These are phyloP conservation scores for Penicillium sp. DNA, from an alignment of 2,329 filamentous ascomycete genomes.

Conservation along the genomic window DNA sequence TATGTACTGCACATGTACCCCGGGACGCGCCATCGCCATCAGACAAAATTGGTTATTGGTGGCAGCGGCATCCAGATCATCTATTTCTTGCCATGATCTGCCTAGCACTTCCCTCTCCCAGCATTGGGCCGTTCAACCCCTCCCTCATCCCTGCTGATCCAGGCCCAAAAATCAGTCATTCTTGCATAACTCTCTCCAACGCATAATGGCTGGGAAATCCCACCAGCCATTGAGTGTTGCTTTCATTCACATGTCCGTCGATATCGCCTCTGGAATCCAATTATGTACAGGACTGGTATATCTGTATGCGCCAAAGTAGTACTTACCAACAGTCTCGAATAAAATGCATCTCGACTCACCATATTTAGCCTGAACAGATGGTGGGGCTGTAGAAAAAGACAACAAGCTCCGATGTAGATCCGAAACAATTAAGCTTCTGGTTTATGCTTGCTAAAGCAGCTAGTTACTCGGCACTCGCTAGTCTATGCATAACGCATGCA, in stretches of 20 bases:
- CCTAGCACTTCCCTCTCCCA: not conserved
- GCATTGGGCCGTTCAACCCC: not conserved
- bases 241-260: not conserved
- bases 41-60: slow-evolving; percentile 2
- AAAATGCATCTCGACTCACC: not conserved
- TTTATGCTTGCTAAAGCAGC: not conserved
- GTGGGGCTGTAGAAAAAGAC: not conserved
- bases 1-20: not conserved
- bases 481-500: not conserved
- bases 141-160: not conserved
- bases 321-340: not conserved
- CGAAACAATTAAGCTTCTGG: not conserved
- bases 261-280: not conserved
- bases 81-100: not conserved
- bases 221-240: not conserved
- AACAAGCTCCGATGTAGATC: not conserved
- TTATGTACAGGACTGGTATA: not conserved
- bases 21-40: not conserved
- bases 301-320: not conserved
- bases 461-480: not conserved
- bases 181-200: not conserved
- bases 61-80: slow-evolving; percentile 1
- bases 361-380: not conserved
- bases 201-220: not conserved
- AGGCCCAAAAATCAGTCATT: not conserved